phyloP scores from a whole-genome alignment of 768 basidiomycete genomes.

The Paxillus ammoniavirescens region DNA sequence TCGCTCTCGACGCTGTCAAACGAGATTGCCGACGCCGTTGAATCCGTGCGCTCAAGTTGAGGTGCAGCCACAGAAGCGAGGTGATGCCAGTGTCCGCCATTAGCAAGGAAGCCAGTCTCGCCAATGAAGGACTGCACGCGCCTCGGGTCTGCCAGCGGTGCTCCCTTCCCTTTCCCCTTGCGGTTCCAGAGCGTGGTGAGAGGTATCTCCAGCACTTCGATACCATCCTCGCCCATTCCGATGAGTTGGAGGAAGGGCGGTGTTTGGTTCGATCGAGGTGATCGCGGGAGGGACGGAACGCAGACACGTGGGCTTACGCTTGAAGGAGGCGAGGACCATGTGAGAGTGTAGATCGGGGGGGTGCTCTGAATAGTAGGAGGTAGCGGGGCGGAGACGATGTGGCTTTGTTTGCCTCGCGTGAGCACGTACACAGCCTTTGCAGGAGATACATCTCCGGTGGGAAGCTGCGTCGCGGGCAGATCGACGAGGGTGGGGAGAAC shows the following conservation, averaged over 20 bases:
- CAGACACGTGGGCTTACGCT: constrained; percentile 54
- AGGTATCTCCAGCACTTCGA: constrained; percentile 72
- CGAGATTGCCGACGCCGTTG: constrained; percentile 44
- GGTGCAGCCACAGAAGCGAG: constrained; percentile 24
- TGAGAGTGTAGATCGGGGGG: constrained; percentile 52
- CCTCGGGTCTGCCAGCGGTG: constrained; percentile 41
- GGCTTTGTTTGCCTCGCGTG: constrained; percentile 67
- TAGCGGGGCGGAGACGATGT: constrained; percentile 66
- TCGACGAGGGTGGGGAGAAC: constrained; percentile 25
- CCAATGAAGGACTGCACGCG: constrained; percentile 64
- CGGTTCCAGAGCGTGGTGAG: constrained; percentile 43
- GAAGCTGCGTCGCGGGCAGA: constrained; percentile 19
- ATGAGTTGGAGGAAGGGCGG: constrained; percentile 63
- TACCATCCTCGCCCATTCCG: constrained; percentile 65
- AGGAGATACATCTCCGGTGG: constrained; percentile 17
- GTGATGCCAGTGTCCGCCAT: constrained; percentile 50
- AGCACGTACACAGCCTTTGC: constrained; percentile 55
- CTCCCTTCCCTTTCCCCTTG: constrained; percentile 48
- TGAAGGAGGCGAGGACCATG: constrained; percentile 60
- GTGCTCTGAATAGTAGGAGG: constrained; percentile 46
- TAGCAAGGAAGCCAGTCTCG: constrained; percentile 47
- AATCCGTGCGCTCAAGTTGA: constrained; percentile 42
- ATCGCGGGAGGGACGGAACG: constrained; percentile 25
- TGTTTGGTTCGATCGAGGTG: constrained; percentile 12
- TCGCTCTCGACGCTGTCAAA: constrained; percentile 52